Conservation (phyloP, 1,284 basidiomycete species). For the Fomitopsis betulina region DNA sequence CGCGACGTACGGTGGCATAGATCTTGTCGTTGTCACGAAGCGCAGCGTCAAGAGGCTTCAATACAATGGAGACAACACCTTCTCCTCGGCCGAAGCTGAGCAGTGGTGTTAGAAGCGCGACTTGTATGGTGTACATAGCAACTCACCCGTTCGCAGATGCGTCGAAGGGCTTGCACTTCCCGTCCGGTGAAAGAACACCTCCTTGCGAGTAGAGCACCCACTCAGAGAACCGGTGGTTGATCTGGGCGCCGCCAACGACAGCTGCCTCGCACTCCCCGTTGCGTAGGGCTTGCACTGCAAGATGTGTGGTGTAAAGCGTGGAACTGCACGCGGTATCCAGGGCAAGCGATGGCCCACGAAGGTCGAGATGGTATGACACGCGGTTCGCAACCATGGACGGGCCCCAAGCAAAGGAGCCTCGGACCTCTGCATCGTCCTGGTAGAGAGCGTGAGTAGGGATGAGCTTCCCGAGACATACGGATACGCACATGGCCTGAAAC, state of each 20-base stretch:
- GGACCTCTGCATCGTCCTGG: conserved; percentile 33
- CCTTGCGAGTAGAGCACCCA: conserved; percentile 30
- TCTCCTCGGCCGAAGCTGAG: conserved; percentile 23
- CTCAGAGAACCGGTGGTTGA: conserved; percentile 25
- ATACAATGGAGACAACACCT: conserved; percentile 21
- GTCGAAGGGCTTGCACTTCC: conserved; percentile 47
- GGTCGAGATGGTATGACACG: conserved; percentile 45
- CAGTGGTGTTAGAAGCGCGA: not conserved
- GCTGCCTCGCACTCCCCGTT: conserved; percentile 44
- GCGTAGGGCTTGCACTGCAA: conserved; percentile 40
- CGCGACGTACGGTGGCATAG: conserved; percentile 20
- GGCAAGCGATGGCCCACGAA: conserved; percentile 41
- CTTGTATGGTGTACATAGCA: conserved; percentile 3
- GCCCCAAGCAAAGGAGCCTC: conserved; percentile 32
- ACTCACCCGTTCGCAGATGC: conserved; percentile 39
- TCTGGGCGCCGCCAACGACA: conserved; percentile 39
- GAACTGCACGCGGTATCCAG: conserved; percentile 49
- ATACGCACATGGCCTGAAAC: conserved; percentile 14
- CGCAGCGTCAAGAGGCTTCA: conserved; percentile 24
- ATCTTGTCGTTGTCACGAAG: conserved; percentile 24
- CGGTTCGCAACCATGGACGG: conserved; percentile 40
- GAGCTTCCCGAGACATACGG: not conserved
- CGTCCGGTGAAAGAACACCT: conserved; percentile 37
- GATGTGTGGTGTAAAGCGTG: conserved; percentile 39
- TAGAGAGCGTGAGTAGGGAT: not conserved